Percentiles rank a stretch among this genome's conserved stretches.
These are phyloP conservation scores for Hanseniaspora valbyensis DNA, from an alignment of 805 yeast species.

Conservation along the genomic window DNA sequence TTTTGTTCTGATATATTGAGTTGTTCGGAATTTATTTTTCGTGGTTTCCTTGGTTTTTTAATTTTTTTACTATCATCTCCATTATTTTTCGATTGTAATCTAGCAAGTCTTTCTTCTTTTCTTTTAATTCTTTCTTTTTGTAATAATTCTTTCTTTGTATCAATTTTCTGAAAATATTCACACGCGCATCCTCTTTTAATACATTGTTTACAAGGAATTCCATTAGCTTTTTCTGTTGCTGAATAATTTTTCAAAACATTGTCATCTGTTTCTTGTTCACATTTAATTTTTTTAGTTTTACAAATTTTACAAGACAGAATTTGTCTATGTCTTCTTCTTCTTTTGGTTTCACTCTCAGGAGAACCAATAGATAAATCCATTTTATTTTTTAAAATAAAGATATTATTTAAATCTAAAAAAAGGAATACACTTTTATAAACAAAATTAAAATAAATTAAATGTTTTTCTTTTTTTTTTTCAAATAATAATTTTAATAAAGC, in stretches of 20 bases:
- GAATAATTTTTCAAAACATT: background rate
- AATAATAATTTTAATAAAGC: too few species aligned
- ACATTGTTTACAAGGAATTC: conserved; percentile 10
- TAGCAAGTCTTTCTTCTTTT: background rate
- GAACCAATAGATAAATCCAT: background rate
- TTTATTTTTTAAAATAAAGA: background rate
- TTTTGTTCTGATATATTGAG: too few species aligned
- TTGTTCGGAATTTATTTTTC: too few species aligned
- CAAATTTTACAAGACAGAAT: conserved; percentile 43
- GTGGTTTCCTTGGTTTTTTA: background rate
- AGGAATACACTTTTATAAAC: background rate
- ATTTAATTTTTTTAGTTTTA: conserved; percentile 52
- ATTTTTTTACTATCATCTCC: background rate
- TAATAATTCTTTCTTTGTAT: background rate
- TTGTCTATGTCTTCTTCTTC: conserved; percentile 23
- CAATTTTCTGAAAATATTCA: conserved; percentile 10
- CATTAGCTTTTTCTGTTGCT: background rate
- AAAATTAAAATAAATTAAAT: too few species aligned
- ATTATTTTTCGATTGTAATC: background rate
- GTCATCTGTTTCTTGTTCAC: conserved; percentile 42
- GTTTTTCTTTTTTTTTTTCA: too few species aligned
- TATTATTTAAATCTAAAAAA: background rate
- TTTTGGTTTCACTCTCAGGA: background rate
- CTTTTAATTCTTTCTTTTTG: background rate
- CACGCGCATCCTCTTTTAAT: background rate